A percentile compares a stretch with the other conserved stretches of the same genome.
phyloP scores from a whole-genome alignment of 768 basidiomycete genomes.

The Daedaleopsis nitida region DNA sequence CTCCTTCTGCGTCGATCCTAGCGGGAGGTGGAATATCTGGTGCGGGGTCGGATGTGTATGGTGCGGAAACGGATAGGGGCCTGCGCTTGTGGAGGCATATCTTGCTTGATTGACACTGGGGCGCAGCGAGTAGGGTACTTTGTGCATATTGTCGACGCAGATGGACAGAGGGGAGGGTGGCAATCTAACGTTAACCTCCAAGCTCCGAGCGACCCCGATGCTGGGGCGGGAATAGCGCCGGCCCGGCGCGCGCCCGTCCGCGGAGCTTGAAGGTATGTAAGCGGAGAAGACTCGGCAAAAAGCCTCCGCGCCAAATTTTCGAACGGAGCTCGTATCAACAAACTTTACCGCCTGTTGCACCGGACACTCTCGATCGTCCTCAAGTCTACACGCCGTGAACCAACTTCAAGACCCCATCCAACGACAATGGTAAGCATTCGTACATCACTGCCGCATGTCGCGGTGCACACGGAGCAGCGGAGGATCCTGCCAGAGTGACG shows the following conservation, averaged over 20 bases:
- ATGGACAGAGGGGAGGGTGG: background rate
- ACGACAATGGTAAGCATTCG: slow-evolving; percentile 26
- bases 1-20: slow-evolving; percentile 54
- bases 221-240: background rate
- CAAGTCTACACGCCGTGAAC: background rate
- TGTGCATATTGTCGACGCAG: background rate
- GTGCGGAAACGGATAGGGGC: slow-evolving; percentile 51
- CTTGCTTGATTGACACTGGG: slow-evolving; percentile 12
- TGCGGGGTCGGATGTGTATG: slow-evolving; percentile 60
- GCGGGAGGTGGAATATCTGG: slow-evolving; percentile 72
- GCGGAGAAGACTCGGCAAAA: too few relatives aligned
- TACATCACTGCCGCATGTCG: background rate
- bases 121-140: background rate
- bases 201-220: background rate
- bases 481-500: slow-evolving; percentile 16
- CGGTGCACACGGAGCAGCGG: slow-evolving; percentile 21
- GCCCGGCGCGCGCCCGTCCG: too few relatives aligned
- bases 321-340: too few relatives aligned
- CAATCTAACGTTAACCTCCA: background rate
- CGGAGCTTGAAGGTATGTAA: too few relatives aligned
- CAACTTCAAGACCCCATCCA: slow-evolving; percentile 16
- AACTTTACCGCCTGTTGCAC: too few relatives aligned
- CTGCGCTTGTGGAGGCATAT: slow-evolving; percentile 24
- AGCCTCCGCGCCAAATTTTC: too few relatives aligned
- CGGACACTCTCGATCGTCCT: background rate